A percentile compares a stretch with the other conserved stretches of the same genome.
These are phyloP conservation scores for Penicillium sp. DNA, from an alignment of 2,329 filamentous ascomycete genomes.

Conservation along the genomic window DNA sequence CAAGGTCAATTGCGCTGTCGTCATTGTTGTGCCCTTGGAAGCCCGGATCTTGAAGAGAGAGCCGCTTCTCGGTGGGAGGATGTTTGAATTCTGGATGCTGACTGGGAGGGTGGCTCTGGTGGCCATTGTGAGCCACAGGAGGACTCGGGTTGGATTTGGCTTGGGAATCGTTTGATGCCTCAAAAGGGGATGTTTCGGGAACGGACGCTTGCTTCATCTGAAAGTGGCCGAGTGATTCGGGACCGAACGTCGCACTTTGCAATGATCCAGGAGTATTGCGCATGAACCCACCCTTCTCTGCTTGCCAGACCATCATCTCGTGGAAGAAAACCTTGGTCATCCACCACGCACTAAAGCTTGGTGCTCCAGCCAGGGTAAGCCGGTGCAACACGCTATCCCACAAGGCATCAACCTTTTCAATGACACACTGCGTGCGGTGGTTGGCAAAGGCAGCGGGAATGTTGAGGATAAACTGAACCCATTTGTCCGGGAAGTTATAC, in stretches of 20 bases:
- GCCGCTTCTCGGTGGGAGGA: constrained; percentile 31
- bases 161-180: constrained; percentile 13
- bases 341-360: constrained; percentile 44
- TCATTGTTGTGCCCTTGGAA: constrained; percentile 45
- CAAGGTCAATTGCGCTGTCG: constrained; percentile 66
- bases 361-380: constrained; percentile 38
- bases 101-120: constrained; percentile 12
- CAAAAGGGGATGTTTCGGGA: constrained; percentile 15
- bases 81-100: constrained; percentile 19
- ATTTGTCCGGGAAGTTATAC: constrained; percentile 43
- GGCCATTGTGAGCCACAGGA: constrained; percentile 12
- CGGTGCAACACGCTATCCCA: constrained; percentile 40
- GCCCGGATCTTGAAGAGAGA: constrained; percentile 37
- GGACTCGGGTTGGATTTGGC: constrained; percentile 16
- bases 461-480: constrained; percentile 39
- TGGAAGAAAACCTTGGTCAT: constrained; percentile 92
- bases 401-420: constrained; percentile 38
- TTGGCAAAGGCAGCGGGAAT: constrained; percentile 34
- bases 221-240: constrained; percentile 20
- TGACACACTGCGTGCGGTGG: constrained; percentile 39
- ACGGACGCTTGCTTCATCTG: constrained; percentile 17
- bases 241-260: constrained; percentile 21
- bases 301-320: constrained; percentile 84
- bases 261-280: constrained; percentile 39
- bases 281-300: constrained; percentile 84